A percentile compares a stretch with the other conserved stretches of the same genome.
These are phyloP conservation scores for Didymella lethalis DNA, from an alignment of 2,329 filamentous ascomycete species.

Conservation along the genomic window DNA sequence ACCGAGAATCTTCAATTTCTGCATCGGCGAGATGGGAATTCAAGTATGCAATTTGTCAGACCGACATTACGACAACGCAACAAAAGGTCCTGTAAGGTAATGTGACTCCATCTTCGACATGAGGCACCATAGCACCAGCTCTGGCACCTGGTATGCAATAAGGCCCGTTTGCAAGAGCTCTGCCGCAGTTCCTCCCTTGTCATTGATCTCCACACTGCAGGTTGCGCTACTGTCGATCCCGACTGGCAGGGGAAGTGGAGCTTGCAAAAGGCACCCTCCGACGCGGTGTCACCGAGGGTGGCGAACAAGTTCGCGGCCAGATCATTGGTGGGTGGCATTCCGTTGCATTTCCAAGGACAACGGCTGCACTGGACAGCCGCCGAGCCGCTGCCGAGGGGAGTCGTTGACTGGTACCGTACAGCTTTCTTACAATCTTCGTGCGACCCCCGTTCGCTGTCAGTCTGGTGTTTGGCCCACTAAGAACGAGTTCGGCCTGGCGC, in stretches of 20 bases:
- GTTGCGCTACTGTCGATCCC: constrained; percentile 21
- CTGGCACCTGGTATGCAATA: not conserved
- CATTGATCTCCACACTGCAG: constrained; percentile 20
- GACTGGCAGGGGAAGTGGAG: constrained; percentile 16
- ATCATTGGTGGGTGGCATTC: constrained; percentile 26
- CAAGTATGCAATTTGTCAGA: constrained; percentile 16
- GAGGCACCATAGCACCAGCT: not conserved
- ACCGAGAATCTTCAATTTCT: constrained; percentile 22
- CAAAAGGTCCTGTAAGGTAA: not conserved
- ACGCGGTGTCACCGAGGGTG: constrained; percentile 23
- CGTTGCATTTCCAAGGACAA: constrained; percentile 20
- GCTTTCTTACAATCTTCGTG: constrained; percentile 22
- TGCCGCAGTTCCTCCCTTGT: constrained; percentile 12
- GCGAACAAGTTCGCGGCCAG: constrained; percentile 7
- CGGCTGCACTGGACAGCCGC: constrained; percentile 28
- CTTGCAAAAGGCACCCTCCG: constrained; percentile 6
- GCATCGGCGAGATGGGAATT: constrained; percentile 25
- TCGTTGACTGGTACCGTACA: constrained; percentile 21
- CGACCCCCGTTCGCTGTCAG: constrained; percentile 19
- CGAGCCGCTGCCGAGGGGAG: constrained; percentile 23
- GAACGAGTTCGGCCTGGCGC: constrained; percentile 13
- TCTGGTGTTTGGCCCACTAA: constrained; percentile 12
- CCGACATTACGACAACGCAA: constrained; percentile 2
- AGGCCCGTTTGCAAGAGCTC: constrained; percentile 4
- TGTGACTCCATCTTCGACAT: not conserved